Conservation (phyloP, 371 early-diverging fungal species). For the Actinomucor elegans region DNA sequence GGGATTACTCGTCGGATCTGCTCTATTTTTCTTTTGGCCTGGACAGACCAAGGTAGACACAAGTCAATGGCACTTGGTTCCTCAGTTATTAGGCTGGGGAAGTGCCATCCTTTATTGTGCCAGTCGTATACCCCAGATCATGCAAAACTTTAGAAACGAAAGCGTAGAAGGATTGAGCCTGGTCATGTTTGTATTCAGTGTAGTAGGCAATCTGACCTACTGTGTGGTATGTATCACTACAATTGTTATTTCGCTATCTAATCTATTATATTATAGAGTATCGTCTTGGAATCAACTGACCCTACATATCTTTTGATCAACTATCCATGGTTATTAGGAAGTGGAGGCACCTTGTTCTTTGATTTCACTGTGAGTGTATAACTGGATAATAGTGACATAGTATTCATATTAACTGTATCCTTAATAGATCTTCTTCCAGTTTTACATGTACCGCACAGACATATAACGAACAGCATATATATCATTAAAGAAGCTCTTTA, state of each 20-base stretch:
- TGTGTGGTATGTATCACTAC: constrained; percentile 35
- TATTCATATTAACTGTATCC: background rate
- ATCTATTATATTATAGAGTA: constrained; percentile 42
- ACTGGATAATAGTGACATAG: background rate
- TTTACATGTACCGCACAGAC: constrained; percentile 37
- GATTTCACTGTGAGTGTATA: constrained; percentile 55
- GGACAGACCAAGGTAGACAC: constrained; percentile 27
- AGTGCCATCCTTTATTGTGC: constrained; percentile 59
- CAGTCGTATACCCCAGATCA: constrained; percentile 81
- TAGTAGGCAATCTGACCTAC: constrained; percentile 80
- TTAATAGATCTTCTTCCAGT: constrained; percentile 52
- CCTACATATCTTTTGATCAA: constrained; percentile 60
- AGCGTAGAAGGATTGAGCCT: constrained; percentile 77
- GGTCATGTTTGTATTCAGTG: constrained; percentile 80
- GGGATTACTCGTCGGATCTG: constrained; percentile 18
- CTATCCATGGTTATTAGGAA: constrained; percentile 73
- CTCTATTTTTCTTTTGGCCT: constrained; percentile 25
- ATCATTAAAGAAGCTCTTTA: background rate
- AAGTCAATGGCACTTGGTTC: constrained; percentile 34
- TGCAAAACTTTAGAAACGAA: constrained; percentile 69
- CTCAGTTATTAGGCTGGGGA: constrained; percentile 53
- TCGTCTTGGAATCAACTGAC: constrained; percentile 63
- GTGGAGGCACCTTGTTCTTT: constrained; percentile 63
- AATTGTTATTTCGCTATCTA: background rate
- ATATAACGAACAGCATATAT: background rate